Conservation (phyloP, 78 protist species). For the Emiliania huxleyi region DNA sequence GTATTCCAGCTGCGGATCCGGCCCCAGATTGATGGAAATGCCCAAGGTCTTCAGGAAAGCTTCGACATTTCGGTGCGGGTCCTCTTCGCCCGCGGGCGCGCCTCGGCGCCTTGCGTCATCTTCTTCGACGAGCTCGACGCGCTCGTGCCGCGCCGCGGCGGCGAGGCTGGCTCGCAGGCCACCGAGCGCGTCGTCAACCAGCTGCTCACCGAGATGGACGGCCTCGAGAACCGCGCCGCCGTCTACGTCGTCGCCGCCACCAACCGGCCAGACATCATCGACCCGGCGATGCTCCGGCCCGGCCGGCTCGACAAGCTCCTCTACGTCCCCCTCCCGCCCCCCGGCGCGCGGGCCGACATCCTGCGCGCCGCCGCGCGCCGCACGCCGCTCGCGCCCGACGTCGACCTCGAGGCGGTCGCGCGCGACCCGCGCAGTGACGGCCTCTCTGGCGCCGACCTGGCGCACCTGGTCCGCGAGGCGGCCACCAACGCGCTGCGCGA, state of each 20-base stretch:
- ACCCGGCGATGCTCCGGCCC: constrained; percentile 85
- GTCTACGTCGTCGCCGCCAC: constrained; percentile 97
- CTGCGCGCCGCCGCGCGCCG: constrained; percentile 9
- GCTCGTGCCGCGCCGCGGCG: constrained; percentile 82
- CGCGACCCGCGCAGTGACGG: constrained; percentile 29
- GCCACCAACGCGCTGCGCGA: constrained; percentile 34
- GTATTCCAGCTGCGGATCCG: too few relatives aligned
- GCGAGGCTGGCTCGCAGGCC: constrained; percentile 22
- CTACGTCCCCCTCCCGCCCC: constrained; percentile 90
- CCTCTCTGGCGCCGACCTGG: constrained; percentile 71
- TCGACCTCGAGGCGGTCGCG: not conserved
- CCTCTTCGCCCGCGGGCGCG: constrained; percentile 85
- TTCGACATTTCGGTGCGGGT: too few relatives aligned
- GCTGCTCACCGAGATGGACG: constrained; percentile 96
- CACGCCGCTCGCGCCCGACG: constrained; percentile 27
- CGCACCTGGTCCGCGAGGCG: constrained; percentile 57
- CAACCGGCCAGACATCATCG: constrained; percentile 80
- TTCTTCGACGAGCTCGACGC: constrained; percentile 99
- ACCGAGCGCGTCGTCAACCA: constrained; percentile 94
- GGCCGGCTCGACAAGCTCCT: constrained; percentile 96
- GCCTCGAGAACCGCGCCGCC: constrained; percentile 73
- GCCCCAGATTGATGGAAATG: too few relatives aligned
- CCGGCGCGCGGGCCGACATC: not conserved
- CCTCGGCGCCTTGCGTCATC: constrained; percentile 94
- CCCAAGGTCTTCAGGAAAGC: too few relatives aligned